These are phyloP conservation scores for Aspergillus caelatus DNA, from an alignment of 2,329 filamentous ascomycete genomes.

Conservation along the genomic window DNA sequence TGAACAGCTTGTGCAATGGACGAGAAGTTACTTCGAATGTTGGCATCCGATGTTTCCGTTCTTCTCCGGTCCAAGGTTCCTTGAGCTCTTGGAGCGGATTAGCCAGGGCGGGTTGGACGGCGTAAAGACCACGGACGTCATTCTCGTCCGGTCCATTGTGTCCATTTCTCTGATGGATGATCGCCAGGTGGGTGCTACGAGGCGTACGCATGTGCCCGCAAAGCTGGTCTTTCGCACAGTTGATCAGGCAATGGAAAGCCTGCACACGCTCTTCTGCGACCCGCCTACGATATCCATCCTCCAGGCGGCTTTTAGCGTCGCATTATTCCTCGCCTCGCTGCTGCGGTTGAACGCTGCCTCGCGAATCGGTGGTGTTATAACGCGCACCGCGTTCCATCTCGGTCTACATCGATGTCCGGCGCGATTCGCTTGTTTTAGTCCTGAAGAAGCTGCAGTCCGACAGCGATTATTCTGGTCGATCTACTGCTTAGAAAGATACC, in stretches of 20 bases:
- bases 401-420: constrained; percentile 62
- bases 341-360: constrained; percentile 61
- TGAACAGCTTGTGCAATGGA: constrained; percentile 55
- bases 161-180: constrained; percentile 59
- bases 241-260: constrained; percentile 54
- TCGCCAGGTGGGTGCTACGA: constrained; percentile 42
- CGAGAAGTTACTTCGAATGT: constrained; percentile 57
- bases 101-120: constrained; percentile 36
- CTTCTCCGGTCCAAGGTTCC: constrained; percentile 56
- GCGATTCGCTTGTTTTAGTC: constrained; percentile 55
- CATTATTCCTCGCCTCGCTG: constrained; percentile 60
- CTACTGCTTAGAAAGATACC: constrained; percentile 58
- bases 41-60: constrained; percentile 63
- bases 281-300: constrained; percentile 52
- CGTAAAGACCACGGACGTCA: constrained; percentile 40
- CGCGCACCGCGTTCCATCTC: constrained; percentile 59
- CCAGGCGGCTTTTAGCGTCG: constrained; percentile 57
- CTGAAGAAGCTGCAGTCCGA: constrained; percentile 51
- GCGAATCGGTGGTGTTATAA: constrained; percentile 57
- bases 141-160: constrained; percentile 53
- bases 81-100: constrained; percentile 51
- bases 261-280: constrained; percentile 51
- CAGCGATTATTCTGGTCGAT: constrained; percentile 61
- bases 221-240: constrained; percentile 52
- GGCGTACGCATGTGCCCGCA: constrained; percentile 40